Conservation (phyloP, 306 rosid species). For the Malus sylvestris region DNA sequence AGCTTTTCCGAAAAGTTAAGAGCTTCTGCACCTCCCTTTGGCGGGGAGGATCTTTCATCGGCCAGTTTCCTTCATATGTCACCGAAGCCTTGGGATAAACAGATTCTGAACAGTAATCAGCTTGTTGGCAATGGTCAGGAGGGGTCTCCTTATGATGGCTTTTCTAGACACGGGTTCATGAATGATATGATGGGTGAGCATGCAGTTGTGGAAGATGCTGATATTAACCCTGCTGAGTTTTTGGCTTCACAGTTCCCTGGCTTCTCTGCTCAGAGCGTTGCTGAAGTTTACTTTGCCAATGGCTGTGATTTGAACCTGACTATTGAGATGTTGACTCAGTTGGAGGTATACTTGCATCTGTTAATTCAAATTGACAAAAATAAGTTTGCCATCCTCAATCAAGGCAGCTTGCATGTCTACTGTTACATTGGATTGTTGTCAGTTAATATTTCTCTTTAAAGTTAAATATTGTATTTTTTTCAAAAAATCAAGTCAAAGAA, state of each 20-base stretch:
- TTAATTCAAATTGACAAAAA: background rate
- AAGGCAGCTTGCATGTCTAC: background rate
- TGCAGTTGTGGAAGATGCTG: conserved; percentile 47
- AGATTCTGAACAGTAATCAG: conserved; percentile 41
- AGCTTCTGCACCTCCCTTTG: conserved; percentile 50
- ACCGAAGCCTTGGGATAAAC: conserved; percentile 72
- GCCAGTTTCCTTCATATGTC: conserved; percentile 45
- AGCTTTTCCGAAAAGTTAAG: conserved; percentile 54
- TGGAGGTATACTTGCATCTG: conserved; percentile 58
- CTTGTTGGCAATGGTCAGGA: conserved; percentile 45
- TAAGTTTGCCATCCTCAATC: conserved; percentile 7
- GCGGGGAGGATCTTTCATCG: conserved; percentile 61
- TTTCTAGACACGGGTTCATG: conserved; percentile 53
- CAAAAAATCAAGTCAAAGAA: background rate
- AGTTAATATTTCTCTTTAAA: background rate
- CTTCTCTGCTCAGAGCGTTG: conserved; percentile 84
- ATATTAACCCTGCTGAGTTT: conserved; percentile 68
- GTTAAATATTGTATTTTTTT: background rate
- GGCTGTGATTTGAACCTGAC: conserved; percentile 74
- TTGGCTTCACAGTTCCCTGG: conserved; percentile 87
- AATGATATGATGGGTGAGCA: conserved; percentile 60
- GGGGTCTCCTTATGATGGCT: conserved; percentile 45
- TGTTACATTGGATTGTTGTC: background rate
- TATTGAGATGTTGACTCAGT: conserved; percentile 88
- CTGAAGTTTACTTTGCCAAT: conserved; percentile 83